Percentiles rank a stretch among this genome's conserved stretches.
These are phyloP conservation scores for Allium fistulosum DNA, from an alignment of 106 monocot genomes.

Conservation along the genomic window DNA sequence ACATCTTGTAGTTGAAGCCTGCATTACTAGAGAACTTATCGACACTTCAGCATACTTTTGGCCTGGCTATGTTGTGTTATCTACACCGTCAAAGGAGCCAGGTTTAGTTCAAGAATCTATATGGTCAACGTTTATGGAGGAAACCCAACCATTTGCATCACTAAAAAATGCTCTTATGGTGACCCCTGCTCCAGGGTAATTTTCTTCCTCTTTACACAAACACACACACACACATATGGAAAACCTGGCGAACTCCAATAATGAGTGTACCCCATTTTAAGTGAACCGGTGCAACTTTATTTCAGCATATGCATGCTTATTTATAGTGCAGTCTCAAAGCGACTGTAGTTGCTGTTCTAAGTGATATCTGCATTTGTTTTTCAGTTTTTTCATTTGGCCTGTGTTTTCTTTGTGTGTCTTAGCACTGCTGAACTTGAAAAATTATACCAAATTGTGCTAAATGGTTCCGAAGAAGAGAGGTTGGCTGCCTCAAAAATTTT, in stretches of 20 bases:
- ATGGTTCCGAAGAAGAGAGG: slow-evolving; percentile 84
- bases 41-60: slow-evolving; percentile 96
- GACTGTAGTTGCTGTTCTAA: neutral
- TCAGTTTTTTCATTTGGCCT: neutral
- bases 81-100: slow-evolving; percentile 32
- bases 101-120: slow-evolving; percentile 43
- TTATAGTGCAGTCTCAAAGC: neutral
- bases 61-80: slow-evolving; percentile 73
- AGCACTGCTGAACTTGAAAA: slow-evolving; percentile 73
- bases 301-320: neutral
- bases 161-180: slow-evolving; percentile 61
- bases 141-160: slow-evolving; percentile 43
- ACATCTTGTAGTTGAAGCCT: slow-evolving; percentile 93
- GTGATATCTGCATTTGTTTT: neutral
- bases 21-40: slow-evolving; percentile 82
- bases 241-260: no score
- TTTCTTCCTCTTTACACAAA: neutral
- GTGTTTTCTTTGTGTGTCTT: slow-evolving; percentile 9
- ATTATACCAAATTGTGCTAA: slow-evolving; percentile 59
- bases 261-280: no score
- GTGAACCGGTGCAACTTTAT: slow-evolving; percentile 61
- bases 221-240: no score
- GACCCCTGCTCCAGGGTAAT: slow-evolving; percentile 90
- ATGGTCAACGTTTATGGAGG: slow-evolving; percentile 83
- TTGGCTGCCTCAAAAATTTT: slow-evolving; percentile 74